Evolutionary conservation across 805 yeast species (phyloP), one percentile per base, ranked within the genome.

Genomic region (Kurtzmaniella cleridarum): DNA sequence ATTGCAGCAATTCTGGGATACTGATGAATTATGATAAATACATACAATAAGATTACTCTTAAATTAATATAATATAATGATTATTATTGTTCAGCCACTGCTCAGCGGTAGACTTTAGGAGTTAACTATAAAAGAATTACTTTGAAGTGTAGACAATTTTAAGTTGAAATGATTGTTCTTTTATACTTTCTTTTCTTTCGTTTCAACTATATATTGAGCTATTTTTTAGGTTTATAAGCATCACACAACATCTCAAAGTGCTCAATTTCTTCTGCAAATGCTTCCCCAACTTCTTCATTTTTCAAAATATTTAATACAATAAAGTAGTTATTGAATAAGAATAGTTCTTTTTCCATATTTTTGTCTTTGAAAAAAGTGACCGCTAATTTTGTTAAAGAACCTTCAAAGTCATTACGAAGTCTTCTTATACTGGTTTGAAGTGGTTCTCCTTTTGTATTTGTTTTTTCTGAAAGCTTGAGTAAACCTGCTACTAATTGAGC

Each of bases 401-500:
- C 78, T 54, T 93, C 98, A 55, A 79, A 90, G 45, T 86, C 96
- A 50, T 78, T 80, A 40, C 91, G 67, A 28, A 91, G 60, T 40
- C 96, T 70, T 3, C 68, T 69, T 5, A 91, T 70, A 1, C 89
- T 79, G 45, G 74, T 78, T 31, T 76, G 76, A 6, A 91, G 64
- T 1, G 96, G 96, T 48, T 87, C 97, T 42, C 77, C 59, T 4
- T 45, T 48, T 3, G 46, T 40, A 2, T 46, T 39, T 13, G 42
- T 40, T 5, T 15, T 12, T 11, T 28, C 27, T 1, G 68, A 54
- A 23, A 91, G 64, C 31, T 79, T 78, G 39, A 90, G 64, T 23
- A 93, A 58, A 5, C 91, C 91, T 47, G 79, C 73, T 9, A 91
- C 51, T 40, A 84, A 75, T 38, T 76, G 79, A 1, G 95, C 81